These are phyloP conservation scores for Ophiorrhiza pumila DNA, from an alignment of 257 asterid species.

Conservation along the genomic window DNA sequence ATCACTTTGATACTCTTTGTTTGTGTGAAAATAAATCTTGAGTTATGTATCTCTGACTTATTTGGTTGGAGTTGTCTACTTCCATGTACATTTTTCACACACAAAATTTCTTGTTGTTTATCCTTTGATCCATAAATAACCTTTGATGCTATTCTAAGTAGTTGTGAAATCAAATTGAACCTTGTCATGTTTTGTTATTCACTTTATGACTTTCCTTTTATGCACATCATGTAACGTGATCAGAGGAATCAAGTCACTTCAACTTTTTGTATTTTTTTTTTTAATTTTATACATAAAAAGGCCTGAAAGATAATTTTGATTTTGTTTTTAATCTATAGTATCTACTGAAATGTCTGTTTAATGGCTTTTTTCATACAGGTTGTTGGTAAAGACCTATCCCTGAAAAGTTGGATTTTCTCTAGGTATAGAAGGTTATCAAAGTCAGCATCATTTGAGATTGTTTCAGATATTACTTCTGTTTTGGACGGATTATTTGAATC, in stretches of 20 bases:
- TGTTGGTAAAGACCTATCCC: conserved; percentile 51
- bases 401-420: conserved; percentile 58
- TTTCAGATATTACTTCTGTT: conserved; percentile 55
- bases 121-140: not conserved
- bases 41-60: not conserved
- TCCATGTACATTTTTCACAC: not conserved
- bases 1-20: not conserved
- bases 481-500: conserved; percentile 66
- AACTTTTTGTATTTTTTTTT: not conserved
- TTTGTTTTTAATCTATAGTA: conserved; percentile 8
- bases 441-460: conserved; percentile 61
- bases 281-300: not conserved
- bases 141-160: not conserved
- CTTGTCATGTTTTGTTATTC: not conserved
- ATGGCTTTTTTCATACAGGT: conserved; percentile 52
- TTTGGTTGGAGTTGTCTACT: not conserved
- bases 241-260: not conserved
- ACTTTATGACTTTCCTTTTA: not conserved
- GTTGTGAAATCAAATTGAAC: not conserved
- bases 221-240: not conserved
- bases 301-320: conserved; percentile 1
- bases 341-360: conserved; percentile 27
- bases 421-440: conserved; percentile 58
- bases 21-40: not conserved
- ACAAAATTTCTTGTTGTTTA: not conserved